Conservation (phyloP, 2,329 filamentous ascomycete species). For the Clarireedia homoeocarpa region DNA sequence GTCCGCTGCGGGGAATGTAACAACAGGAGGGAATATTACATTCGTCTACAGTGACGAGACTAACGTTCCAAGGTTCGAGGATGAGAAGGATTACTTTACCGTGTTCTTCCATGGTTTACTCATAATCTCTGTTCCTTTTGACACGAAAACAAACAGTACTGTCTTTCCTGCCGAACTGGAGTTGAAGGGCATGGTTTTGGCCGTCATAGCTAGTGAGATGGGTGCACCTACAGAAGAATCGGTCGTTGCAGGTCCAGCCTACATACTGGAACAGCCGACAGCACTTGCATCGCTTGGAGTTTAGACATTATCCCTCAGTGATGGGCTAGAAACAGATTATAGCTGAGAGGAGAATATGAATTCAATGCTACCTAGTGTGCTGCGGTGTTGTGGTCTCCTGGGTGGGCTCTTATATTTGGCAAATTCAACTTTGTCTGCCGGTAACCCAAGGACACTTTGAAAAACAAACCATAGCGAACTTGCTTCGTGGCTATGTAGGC, state of each 20-base stretch:
- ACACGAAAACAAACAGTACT: conserved; percentile 29
- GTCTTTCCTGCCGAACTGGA: conserved; percentile 32
- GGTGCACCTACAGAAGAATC: conserved; percentile 32
- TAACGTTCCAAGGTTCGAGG: conserved; percentile 22
- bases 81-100: conserved; percentile 30
- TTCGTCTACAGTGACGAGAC: conserved; percentile 28
- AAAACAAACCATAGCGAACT: no score
- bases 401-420: no score
- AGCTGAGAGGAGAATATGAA: no score
- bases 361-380: no score
- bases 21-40: conserved; percentile 28
- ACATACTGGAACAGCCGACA: conserved; percentile 28
- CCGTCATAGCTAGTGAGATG: conserved; percentile 30
- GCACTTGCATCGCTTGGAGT: background rate
- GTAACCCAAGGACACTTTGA: no score
- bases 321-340: no score
- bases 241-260: conserved; percentile 34
- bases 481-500: no score
- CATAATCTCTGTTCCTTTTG: conserved; percentile 32
- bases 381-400: no score
- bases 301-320: no score
- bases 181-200: conserved; percentile 31
- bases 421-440: no score
- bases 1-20: conserved; percentile 21
- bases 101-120: conserved; percentile 35